Conservation (phyloP, 352 stramenopile species). For the Salisapilia sapeloensis region DNA sequence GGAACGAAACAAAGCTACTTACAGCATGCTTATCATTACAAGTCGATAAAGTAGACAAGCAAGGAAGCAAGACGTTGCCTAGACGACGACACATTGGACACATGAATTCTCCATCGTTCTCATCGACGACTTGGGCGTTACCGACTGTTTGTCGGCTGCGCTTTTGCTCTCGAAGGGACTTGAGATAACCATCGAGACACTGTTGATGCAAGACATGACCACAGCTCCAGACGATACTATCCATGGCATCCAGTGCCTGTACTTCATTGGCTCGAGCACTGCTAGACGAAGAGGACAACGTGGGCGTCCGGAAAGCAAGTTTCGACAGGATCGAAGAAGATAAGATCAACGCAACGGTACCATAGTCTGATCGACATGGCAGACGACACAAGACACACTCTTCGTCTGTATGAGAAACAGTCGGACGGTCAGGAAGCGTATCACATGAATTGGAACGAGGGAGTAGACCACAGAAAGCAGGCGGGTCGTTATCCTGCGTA, state of each 20-base stretch:
- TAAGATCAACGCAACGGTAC: slow-evolving; percentile 50
- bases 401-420: too few species aligned
- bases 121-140: slow-evolving; percentile 45
- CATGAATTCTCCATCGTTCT: slow-evolving; percentile 55
- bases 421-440: too few species aligned
- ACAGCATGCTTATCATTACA: too few species aligned
- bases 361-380: slow-evolving; percentile 27
- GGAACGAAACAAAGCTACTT: too few species aligned
- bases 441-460: too few species aligned
- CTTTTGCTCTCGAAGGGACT: slow-evolving; percentile 48
- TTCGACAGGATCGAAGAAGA: slow-evolving; percentile 30
- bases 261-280: not conserved
- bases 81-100: slow-evolving; percentile 63
- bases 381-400: slow-evolving; percentile 52
- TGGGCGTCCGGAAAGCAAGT: slow-evolving; percentile 3
- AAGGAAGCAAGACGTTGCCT: slow-evolving; percentile 53
- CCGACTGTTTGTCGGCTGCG: slow-evolving; percentile 16
- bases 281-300: slow-evolving; percentile 1
- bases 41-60: too few species aligned
- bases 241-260: slow-evolving; percentile 8
- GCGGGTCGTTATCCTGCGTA: too few species aligned
- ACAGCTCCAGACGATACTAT: slow-evolving; percentile 49
- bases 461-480: too few species aligned
- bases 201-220: slow-evolving; percentile 47
- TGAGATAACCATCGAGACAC: slow-evolving; percentile 55